Evolutionary conservation across 805 yeast genomes (phyloP).

Genomic region (Naumovozyma castellii): DNA sequence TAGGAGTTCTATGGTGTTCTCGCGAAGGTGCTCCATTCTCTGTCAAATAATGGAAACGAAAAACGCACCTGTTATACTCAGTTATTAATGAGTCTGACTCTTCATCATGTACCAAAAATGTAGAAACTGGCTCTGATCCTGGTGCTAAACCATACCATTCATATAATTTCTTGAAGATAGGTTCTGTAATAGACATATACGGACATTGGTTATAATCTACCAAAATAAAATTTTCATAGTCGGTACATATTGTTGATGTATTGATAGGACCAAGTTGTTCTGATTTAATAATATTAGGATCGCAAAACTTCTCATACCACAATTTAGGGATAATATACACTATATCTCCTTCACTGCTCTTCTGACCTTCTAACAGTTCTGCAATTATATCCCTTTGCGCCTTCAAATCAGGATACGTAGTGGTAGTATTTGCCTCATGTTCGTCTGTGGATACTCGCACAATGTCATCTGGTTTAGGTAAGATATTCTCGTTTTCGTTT

Average conservation of each 20-base stretch:
- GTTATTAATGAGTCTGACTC: slow-evolving; percentile 23
- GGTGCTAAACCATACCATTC: slow-evolving; percentile 48
- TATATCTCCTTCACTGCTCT: slow-evolving; percentile 36
- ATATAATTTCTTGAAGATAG: slow-evolving; percentile 36
- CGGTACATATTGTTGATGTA: slow-evolving; percentile 36
- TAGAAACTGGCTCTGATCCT: slow-evolving; percentile 30
- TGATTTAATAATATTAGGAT: slow-evolving; percentile 20
- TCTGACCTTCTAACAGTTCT: slow-evolving; percentile 8
- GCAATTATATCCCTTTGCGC: slow-evolving; percentile 16
- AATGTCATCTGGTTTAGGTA: background rate
- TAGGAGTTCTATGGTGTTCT: slow-evolving; percentile 8
- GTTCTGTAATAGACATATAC: slow-evolving; percentile 34
- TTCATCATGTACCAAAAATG: slow-evolving; percentile 29
- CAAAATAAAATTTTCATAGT: slow-evolving; percentile 35
- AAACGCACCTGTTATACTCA: slow-evolving; percentile 31
- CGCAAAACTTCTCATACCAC: slow-evolving; percentile 37
- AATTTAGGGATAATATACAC: slow-evolving; percentile 40
- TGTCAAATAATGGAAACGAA: slow-evolving; percentile 30
- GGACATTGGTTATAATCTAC: slow-evolving; percentile 23
- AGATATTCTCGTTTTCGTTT: background rate
- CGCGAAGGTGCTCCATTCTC: slow-evolving; percentile 5
- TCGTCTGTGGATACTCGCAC: background rate
- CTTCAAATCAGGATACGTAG: background rate
- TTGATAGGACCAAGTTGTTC: slow-evolving; percentile 40
- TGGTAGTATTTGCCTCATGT: background rate